These are phyloP conservation scores for Theileria orientalis DNA, from an alignment of 169 alveolate genomes.

Conservation along the genomic window DNA sequence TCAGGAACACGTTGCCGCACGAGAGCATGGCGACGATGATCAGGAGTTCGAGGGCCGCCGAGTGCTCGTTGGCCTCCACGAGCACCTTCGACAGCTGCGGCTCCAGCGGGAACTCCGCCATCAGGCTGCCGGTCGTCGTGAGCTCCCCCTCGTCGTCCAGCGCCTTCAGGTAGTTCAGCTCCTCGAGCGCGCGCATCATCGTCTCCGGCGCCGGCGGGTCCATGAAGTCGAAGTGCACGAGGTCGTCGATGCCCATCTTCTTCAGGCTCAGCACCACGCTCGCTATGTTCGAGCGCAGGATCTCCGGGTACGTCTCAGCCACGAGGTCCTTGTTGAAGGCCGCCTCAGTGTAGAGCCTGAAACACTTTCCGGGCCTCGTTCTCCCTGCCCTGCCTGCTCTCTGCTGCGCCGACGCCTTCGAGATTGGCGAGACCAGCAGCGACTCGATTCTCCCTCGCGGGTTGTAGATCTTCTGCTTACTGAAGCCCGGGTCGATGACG, in stretches of 20 bases:
- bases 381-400: constrained; percentile 99
- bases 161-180: constrained; percentile 94
- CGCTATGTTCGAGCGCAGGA: constrained; percentile 93
- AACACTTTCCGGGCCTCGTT: constrained; percentile 98
- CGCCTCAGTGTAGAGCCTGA: constrained; percentile 94
- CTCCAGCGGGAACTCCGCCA: constrained; percentile 98
- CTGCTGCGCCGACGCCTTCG: constrained; percentile 97
- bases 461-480: constrained; percentile 98
- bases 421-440: constrained; percentile 94
- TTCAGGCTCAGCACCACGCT: constrained; percentile 93
- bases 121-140: constrained; percentile 92
- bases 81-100: constrained; percentile 95
- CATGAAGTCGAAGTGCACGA: constrained; percentile 98
- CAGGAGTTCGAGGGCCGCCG: constrained; percentile 86
- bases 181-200: constrained; percentile 95
- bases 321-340: constrained; percentile 91
- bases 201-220: constrained; percentile 99
- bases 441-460: constrained; percentile 98
- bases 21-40: constrained; percentile 91
- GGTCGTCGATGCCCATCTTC: constrained; percentile 95
- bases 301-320: constrained; percentile 97
- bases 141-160: constrained; percentile 98
- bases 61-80: constrained; percentile 80
- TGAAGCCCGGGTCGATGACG: constrained; percentile 99
- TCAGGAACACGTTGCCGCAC: constrained; percentile 88